Evolutionary conservation across 2,329 filamentous ascomycete genomes (phyloP).

Genomic region (Talaromyces sp.): DNA sequence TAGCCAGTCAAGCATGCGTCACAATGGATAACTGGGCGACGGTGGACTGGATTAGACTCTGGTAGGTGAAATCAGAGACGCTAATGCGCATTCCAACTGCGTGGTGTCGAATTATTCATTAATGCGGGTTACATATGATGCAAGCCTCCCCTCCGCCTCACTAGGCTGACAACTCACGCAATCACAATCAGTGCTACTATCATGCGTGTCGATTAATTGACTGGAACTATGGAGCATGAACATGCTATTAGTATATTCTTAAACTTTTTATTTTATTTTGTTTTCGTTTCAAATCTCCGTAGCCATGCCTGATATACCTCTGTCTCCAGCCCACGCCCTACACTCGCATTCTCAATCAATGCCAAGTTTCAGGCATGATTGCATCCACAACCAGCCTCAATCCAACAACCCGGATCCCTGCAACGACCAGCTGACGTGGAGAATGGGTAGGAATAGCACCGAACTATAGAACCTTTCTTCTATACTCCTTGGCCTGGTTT

Average conservation of each 20-base stretch:
- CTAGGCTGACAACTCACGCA: slow-evolving; percentile 15
- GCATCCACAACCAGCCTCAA: slow-evolving; percentile 7
- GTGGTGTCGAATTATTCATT: not conserved
- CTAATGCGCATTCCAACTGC: not conserved
- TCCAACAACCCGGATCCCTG: not conserved
- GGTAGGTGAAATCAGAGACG: not conserved
- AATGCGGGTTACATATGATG: not conserved
- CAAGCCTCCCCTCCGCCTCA: slow-evolving; percentile 1
- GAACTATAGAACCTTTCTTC: not conserved
- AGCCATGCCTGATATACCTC: not conserved
- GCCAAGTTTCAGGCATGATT: slow-evolving; percentile 13
- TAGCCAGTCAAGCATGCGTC: not conserved
- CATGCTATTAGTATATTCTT: not conserved
- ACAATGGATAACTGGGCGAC: not conserved
- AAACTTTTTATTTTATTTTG: not conserved
- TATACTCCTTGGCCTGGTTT: not conserved
- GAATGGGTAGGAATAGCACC: not conserved
- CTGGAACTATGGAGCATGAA: not conserved
- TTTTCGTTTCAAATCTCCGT: not conserved
- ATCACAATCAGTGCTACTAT: slow-evolving; percentile 8
- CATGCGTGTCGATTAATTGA: not conserved
- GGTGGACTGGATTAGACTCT: not conserved
- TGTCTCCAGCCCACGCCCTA: slow-evolving; percentile 4
- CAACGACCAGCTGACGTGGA: not conserved
- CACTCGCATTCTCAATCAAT: slow-evolving; percentile 5